Conservation (phyloP, 768 basidiomycete species). For the Rhodotorula paludigena region DNA sequence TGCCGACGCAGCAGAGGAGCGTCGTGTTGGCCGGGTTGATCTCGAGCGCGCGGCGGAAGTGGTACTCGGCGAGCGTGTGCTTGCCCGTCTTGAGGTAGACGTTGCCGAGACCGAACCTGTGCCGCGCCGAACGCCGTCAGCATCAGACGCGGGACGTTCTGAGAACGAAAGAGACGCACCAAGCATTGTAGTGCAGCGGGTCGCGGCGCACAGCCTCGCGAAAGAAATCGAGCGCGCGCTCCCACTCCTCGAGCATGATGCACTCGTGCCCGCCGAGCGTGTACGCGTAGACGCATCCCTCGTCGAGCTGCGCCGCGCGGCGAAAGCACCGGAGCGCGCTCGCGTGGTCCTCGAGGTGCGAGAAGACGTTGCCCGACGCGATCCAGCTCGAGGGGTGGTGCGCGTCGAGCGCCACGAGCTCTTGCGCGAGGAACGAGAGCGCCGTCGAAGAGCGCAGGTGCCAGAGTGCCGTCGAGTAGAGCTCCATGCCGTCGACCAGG, state of each 20-base stretch:
- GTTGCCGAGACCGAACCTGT: slow-evolving; percentile 95
- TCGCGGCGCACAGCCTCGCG: slow-evolving; percentile 86
- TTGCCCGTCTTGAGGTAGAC: slow-evolving; percentile 95
- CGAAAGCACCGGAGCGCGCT: slow-evolving; percentile 92
- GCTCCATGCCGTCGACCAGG: slow-evolving; percentile 85
- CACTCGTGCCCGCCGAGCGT: slow-evolving; percentile 96
- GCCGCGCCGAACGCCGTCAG: not conserved
- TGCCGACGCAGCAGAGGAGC: slow-evolving; percentile 90
- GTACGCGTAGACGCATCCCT: slow-evolving; percentile 70
- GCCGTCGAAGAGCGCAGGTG: slow-evolving; percentile 78
- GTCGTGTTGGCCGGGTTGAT: slow-evolving; percentile 95
- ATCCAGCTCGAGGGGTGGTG: slow-evolving; percentile 88
- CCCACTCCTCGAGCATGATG: slow-evolving; percentile 82
- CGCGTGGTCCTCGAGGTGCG: slow-evolving; percentile 73
- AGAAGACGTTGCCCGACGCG: slow-evolving; percentile 91
- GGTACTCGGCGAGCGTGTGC: slow-evolving; percentile 87
- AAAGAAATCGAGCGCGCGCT: slow-evolving; percentile 85
- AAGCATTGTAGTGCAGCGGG: slow-evolving; percentile 88
- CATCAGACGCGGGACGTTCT: no score
- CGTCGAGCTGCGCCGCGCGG: slow-evolving; percentile 70
- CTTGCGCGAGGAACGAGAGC: slow-evolving; percentile 87
- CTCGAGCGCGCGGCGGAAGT: slow-evolving; percentile 83
- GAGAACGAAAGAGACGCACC: slow-evolving; percentile 58
- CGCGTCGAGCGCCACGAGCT: slow-evolving; percentile 77
- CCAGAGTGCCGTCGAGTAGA: slow-evolving; percentile 94